Base-by-base conservation (phyloP, 1,284 basidiomycete genomes). In the Leucoagaricus sp. region DNA sequence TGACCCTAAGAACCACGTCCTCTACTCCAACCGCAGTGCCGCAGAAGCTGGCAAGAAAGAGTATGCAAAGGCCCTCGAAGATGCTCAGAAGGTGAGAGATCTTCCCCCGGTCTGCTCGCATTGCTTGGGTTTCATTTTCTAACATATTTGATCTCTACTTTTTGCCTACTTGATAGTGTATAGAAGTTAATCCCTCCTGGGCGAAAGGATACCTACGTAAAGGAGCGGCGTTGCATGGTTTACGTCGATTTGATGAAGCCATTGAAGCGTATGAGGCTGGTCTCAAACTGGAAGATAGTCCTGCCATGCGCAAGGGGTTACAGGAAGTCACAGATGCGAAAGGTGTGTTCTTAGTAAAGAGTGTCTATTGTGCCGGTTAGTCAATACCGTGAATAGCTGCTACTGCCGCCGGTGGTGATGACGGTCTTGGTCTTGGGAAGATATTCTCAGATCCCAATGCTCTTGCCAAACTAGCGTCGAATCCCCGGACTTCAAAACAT, bases 21-120 rank as follows among this genome's bases (percentile, higher is more conserved):
- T 98, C 19, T 98, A 85, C 76, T 97, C 94, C 5, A 98, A 98
- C 72, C 84, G 96, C 57, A 95, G 93, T 64, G 96, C 95, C 15
- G 91, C 93, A 28, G 86, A 94, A 69, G 84, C 89, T 15, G 94
- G 94, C 17, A 89, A 93, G 77, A 89, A 83, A 65, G 76, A 91
- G 53, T 98, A 87, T 79, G 69, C 73, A 46, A 82, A 81, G 9
- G 96, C 96, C 15, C 80, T 98, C 55, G 81, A 86, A 55, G 96
- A 98, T 75, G 96, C 96, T 9, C 93, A 97, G 66, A 83, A 94
- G 86, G 94, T 93, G 64, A 82, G 6, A 7, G 17, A 31, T 44
- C 53, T 57, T 53, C 19, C 15, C 4, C 33, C 12, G 49, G 29
- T 46, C n/a, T 23, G 29, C 5, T 23, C 33, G 19, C 5, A 15